Evolutionary conservation across 441 rosid species (phyloP), one percentile per base, ranked within the genome.

Genomic region (Manihot esculenta): DNA sequence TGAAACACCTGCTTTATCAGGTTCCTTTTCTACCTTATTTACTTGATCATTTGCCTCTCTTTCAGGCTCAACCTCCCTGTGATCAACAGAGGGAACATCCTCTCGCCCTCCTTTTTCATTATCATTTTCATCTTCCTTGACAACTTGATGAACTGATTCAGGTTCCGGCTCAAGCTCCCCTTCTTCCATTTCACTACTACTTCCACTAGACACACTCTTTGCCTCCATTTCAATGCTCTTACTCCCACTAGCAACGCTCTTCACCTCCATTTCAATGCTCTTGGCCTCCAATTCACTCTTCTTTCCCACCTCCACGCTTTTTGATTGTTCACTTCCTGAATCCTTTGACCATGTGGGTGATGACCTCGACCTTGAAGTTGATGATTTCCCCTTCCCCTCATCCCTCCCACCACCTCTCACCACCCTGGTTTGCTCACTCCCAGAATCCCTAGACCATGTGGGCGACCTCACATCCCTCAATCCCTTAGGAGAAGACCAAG

Each of bases 141-240:
- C 79, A 68, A 47, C 78, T 50, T 65, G 79, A 71, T 76, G 59
- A 44, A 47, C 81, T 41, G 38, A 55, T 61, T 75, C 85, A 23
- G 81, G 66, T 63, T 89, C 97, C 10, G 96, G 99, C 78, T 90
- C 96, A 27, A 95, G 88, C 80, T 95, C 98, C 38, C 99, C 99
- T 88, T 95, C 98, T 83, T 95, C 99, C 97, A 95, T 95, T 81
- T 95, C 99, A 78, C 99, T 92, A 47, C 89, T 85, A 64, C 87
- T 77, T 47, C 84, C 81, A 75, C 76, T 69, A 53, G 42, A 57
- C n/a, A 41, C 85, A 72, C 84, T 79, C 86, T 82, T 86, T 56
- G 71, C 79, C 61, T 71, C 78, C 62, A 57, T 54, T 57, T 70
- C 73, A 59, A 48, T 54, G 23, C 41, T 53, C 41, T 24, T 85